Evolutionary conservation across 345 rosid genomes (phyloP).

Genomic region (Firmiana major): DNA sequence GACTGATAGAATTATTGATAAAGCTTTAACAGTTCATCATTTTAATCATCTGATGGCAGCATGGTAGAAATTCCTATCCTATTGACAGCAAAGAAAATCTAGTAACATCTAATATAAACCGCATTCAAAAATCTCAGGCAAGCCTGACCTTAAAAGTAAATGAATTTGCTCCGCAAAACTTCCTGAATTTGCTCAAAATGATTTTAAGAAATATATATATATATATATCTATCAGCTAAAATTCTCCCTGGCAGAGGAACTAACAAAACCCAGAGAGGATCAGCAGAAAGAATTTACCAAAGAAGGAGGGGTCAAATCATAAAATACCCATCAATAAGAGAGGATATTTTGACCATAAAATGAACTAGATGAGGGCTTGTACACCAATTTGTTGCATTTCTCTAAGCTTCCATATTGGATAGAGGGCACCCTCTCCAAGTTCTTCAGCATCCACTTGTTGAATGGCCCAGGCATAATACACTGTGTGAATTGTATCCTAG

Average conservation of each 20-base stretch:
- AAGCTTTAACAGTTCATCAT: too few relatives aligned
- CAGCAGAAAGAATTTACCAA: background rate
- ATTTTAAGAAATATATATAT: too few relatives aligned
- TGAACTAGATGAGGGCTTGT: constrained; percentile 61
- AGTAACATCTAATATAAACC: too few relatives aligned
- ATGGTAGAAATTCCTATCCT: too few relatives aligned
- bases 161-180: background rate
- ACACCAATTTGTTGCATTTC: constrained; percentile 71
- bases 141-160: background rate
- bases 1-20: too few relatives aligned
- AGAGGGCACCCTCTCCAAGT: constrained; percentile 75
- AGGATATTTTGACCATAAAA: background rate
- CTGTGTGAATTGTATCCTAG: constrained; percentile 83
- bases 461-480: constrained; percentile 91
- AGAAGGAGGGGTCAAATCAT: background rate
- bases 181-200: background rate
- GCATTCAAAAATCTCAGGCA: background rate
- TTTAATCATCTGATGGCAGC: too few relatives aligned
- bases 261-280: constrained; percentile 20
- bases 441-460: constrained; percentile 84
- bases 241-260: constrained; percentile 14
- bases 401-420: constrained; percentile 88
- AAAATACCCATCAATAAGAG: background rate
- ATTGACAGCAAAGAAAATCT: too few relatives aligned
- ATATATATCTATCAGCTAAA: background rate